A percentile compares a stretch with the other conserved stretches of the same genome.
These are phyloP conservation scores for Scopulariopsis brevicaulis DNA, from an alignment of 2,329 filamentous ascomycete genomes.

Conservation along the genomic window DNA sequence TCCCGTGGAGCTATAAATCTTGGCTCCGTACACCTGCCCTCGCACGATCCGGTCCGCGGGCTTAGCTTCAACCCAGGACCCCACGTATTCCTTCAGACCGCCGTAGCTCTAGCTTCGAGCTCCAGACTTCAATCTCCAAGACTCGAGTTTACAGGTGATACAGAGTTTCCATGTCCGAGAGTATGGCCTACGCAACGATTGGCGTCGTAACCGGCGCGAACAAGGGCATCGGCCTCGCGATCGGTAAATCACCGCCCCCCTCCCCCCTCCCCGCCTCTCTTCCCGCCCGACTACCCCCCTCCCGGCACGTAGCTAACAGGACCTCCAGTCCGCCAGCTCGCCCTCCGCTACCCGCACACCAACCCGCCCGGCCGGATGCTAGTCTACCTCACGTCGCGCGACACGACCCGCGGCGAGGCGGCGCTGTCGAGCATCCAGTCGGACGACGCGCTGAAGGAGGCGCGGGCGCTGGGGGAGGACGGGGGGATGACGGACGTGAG, in stretches of 20 bases:
- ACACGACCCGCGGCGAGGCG: constrained; percentile 30
- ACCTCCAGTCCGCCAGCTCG: constrained; percentile 40
- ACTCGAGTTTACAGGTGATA: not conserved
- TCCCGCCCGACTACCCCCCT: not conserved
- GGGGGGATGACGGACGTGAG: constrained; percentile 31
- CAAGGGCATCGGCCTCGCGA: constrained; percentile 22
- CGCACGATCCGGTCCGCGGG: too few relatives aligned
- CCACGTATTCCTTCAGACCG: too few relatives aligned
- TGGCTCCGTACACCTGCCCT: too few relatives aligned
- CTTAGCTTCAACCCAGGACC: too few relatives aligned
- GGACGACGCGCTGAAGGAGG: constrained; percentile 30
- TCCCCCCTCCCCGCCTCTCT: not conserved
- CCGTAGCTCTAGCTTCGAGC: not conserved
- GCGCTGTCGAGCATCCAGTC: constrained; percentile 28
- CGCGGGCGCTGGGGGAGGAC: constrained; percentile 27
- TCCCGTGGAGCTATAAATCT: too few relatives aligned
- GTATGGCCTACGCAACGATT: constrained; percentile 21
- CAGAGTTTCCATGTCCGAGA: not conserved
- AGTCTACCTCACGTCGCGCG: constrained; percentile 42
- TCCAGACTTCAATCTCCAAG: too few relatives aligned
- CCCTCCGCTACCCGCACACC: constrained; percentile 37
- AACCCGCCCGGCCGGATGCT: constrained; percentile 27
- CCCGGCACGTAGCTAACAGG: not conserved
- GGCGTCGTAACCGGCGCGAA: constrained; percentile 43
- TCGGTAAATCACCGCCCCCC: constrained; percentile 5